Evolutionary conservation across 306 rosid genomes (phyloP), one percentile per base, ranked within the genome.

Genomic region (Rosa multiflora): DNA sequence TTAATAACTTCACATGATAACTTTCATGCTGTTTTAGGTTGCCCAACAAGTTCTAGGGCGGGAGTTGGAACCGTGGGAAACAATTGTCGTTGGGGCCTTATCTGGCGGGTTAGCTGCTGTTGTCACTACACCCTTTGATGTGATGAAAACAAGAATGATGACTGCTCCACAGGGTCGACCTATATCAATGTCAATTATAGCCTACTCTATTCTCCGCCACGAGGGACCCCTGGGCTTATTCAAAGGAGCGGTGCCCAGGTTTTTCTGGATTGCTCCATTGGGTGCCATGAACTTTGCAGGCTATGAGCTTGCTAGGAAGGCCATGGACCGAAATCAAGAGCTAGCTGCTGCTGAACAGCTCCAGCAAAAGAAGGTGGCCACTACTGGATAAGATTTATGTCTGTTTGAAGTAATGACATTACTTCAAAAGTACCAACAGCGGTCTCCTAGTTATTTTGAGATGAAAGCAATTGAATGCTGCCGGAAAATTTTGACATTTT

Each of bases 231-330:
- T 93, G 48, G 99, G 99, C 56, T 81, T 96, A 79, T 93, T 93
- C 74, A 96, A 96, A 83, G 99, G 99, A 73, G 98, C 99, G 4
- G 82, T 96, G 29, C 99, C 98, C 8, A 91, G 99, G 82, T 96
- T 96, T 86, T 96, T 96, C 78, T 96, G 99, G 99, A 93, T 96
- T 75, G 99, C 99, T 59, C 98, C 99, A 29, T 74, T 96, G 26
- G 99, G 99, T 26, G 99, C 99, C 85, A 93, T 96, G 98, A 96
- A 96, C 86, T 96, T 96, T 82, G 99, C 99, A 40, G 99, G 99
- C 43, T 93, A 93, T 70, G 99, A 96, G 82, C 93, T 96, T 53
- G 94, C 96, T 51, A 91, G 88, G 87, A 93, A 96, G 90, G 97
- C 98, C 79, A 96, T 96, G 98, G 92, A 89, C 80, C 89, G 90